A percentile compares a stretch with the other conserved stretches of the same genome.
phyloP scores from a whole-genome alignment of 441 rosid species.

The Arabidopsis hybrid region DNA sequence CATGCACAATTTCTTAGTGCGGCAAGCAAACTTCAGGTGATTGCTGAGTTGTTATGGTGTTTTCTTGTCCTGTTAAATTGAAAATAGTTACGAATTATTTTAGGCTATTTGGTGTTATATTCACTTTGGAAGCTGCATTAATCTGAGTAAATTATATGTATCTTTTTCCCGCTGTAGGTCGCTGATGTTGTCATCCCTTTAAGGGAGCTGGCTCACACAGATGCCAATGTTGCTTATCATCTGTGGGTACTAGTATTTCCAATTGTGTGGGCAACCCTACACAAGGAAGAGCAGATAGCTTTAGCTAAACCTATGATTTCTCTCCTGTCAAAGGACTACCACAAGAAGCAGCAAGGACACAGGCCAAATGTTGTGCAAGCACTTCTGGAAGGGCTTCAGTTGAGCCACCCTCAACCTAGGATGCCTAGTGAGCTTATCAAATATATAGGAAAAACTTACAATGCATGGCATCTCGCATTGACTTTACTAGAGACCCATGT shows the following conservation, averaged over 20 bases:
- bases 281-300: conserved; percentile 82
- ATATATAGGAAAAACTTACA: conserved; percentile 95
- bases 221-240: conserved; percentile 98
- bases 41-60: conserved; percentile 12
- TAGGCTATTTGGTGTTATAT: conserved; percentile 21
- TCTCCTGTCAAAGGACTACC: conserved; percentile 91
- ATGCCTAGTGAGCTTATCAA: conserved; percentile 99
- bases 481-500: conserved; percentile 95
- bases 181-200: conserved; percentile 89
- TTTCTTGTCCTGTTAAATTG: conserved; percentile 23
- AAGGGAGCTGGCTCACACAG: conserved; percentile 93
- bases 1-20: conserved; percentile 87
- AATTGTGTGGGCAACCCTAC: conserved; percentile 93
- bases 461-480: conserved; percentile 97
- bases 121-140: conserved; percentile 22
- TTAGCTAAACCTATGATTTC: conserved; percentile 92
- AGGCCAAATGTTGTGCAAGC: conserved; percentile 99
- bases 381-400: conserved; percentile 96
- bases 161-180: conserved; percentile 62
- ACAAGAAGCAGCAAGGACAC: conserved; percentile 90
- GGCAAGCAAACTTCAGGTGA: conserved; percentile 93
- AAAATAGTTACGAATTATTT: conserved; percentile 10
- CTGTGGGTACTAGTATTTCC: conserved; percentile 99
- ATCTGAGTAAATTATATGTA: conserved; percentile 31
- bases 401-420: conserved; percentile 99